Evolutionary conservation across 495 filamentous ascomycete genomes (phyloP).

Genomic region (Neurospora sublineolata): DNA sequence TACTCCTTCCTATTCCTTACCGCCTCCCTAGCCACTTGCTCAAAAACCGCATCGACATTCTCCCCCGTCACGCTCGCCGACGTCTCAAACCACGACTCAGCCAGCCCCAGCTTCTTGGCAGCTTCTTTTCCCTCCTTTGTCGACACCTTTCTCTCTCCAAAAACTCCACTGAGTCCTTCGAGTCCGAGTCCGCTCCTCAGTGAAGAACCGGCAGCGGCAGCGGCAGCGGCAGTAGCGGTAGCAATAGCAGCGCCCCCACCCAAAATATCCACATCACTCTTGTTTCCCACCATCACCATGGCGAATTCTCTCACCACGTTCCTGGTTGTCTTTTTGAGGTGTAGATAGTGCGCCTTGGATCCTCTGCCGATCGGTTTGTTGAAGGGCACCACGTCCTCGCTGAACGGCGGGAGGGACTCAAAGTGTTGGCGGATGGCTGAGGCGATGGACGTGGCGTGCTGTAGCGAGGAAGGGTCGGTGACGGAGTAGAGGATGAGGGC

Average conservation of each 20-base stretch:
- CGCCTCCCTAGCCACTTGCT: slow-evolving; percentile 19
- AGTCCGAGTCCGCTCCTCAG: neutral
- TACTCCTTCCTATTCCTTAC: slow-evolving; percentile 14
- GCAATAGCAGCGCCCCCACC: neutral
- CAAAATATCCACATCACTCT: slow-evolving; percentile 13
- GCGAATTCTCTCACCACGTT: slow-evolving; percentile 16
- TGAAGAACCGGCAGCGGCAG: neutral
- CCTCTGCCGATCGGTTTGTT: neutral
- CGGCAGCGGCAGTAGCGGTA: neutral
- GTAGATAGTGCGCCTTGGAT: neutral
- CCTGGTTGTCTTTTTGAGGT: neutral
- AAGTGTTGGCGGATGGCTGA: slow-evolving; percentile 20
- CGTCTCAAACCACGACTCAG: slow-evolving; percentile 16
- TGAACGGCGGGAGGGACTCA: neutral
- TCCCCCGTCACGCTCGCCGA: slow-evolving; percentile 27
- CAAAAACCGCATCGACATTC: slow-evolving; percentile 23
- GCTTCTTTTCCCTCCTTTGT: neutral
- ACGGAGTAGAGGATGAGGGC: slow-evolving; percentile 31
- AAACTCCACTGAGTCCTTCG: neutral
- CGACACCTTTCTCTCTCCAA: neutral
- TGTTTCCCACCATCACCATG: slow-evolving; percentile 28
- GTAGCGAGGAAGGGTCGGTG: slow-evolving; percentile 21
- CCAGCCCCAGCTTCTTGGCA: neutral
- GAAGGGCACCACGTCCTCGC: neutral
- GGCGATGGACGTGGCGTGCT: slow-evolving; percentile 16